Percentiles rank a stretch among this genome's conserved stretches.
These are phyloP conservation scores for Lophiotrema nucula DNA, from an alignment of 495 filamentous ascomycete genomes.

Conservation along the genomic window DNA sequence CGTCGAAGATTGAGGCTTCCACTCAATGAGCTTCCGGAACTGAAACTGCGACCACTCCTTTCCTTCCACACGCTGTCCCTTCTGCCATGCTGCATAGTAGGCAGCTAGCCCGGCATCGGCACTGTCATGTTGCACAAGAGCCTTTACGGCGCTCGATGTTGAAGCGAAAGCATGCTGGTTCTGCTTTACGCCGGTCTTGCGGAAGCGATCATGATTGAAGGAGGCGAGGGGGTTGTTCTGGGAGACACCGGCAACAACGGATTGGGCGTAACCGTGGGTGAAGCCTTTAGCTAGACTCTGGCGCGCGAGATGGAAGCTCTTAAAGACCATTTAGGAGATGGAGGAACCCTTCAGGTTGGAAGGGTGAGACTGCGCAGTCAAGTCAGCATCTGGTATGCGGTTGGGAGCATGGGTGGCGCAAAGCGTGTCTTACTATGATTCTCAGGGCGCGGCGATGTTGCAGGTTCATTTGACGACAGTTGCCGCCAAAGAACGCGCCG, in stretches of 20 bases:
- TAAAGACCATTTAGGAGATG: slow-evolving; percentile 77
- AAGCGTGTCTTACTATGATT: slow-evolving; percentile 48
- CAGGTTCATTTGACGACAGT: slow-evolving; percentile 66
- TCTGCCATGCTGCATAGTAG: slow-evolving; percentile 86
- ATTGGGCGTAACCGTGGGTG: slow-evolving; percentile 95
- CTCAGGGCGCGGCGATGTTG: slow-evolving; percentile 48
- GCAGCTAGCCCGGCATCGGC: slow-evolving; percentile 59
- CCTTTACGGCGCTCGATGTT: slow-evolving; percentile 49
- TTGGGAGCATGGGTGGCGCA: background rate
- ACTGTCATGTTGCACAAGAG: slow-evolving; percentile 20
- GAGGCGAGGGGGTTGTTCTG: slow-evolving; percentile 56
- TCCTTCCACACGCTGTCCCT: slow-evolving; percentile 66
- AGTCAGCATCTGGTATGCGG: slow-evolving; percentile 14
- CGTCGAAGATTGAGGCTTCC: slow-evolving; percentile 60
- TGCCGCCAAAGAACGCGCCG: slow-evolving; percentile 63
- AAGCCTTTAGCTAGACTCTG: slow-evolving; percentile 94
- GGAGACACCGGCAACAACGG: slow-evolving; percentile 90
- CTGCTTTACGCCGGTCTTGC: slow-evolving; percentile 60
- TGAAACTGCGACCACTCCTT: slow-evolving; percentile 90
- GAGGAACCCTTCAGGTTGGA: slow-evolving; percentile 46
- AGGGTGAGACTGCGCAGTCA: slow-evolving; percentile 42
- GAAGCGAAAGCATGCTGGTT: slow-evolving; percentile 74
- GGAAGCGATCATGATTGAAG: slow-evolving; percentile 52
- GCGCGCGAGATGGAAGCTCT: slow-evolving; percentile 88
- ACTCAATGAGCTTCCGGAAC: slow-evolving; percentile 79